phyloP scores from a whole-genome alignment of 306 rosid genomes.

The Quercus agrifolia region DNA sequence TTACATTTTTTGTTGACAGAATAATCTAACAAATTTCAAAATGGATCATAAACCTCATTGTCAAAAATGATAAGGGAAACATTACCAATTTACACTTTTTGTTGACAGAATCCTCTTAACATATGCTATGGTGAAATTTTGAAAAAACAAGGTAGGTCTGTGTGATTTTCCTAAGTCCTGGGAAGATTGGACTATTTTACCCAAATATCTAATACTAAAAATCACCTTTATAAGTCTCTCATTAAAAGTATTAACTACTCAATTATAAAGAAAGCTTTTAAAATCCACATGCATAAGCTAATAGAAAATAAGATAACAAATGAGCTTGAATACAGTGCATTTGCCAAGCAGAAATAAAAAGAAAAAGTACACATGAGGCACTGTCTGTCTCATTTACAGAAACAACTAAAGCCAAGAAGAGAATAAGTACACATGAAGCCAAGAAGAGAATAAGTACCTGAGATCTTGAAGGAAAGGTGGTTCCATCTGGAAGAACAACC shows the following conservation, averaged over 20 bases:
- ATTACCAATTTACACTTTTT: neutral
- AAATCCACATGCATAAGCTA: neutral
- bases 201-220: neutral
- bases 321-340: neutral
- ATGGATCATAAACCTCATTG: neutral
- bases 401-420: slow-evolving; percentile 1
- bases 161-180: neutral
- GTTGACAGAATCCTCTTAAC: neutral
- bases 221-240: neutral
- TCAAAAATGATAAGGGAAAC: neutral
- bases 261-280: neutral
- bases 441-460: slow-evolving; percentile 53
- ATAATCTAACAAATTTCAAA: neutral
- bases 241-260: neutral
- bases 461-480: slow-evolving; percentile 82
- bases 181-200: neutral
- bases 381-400: neutral
- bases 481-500: slow-evolving; percentile 99
- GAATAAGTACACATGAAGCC: slow-evolving; percentile 36
- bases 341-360: neutral
- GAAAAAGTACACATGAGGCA: neutral
- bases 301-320: neutral
- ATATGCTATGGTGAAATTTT: neutral
- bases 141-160: neutral
- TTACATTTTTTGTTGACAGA: too few relatives aligned